Conservation (phyloP, 306 rosid genomes). For the Fagus sylvatica region DNA sequence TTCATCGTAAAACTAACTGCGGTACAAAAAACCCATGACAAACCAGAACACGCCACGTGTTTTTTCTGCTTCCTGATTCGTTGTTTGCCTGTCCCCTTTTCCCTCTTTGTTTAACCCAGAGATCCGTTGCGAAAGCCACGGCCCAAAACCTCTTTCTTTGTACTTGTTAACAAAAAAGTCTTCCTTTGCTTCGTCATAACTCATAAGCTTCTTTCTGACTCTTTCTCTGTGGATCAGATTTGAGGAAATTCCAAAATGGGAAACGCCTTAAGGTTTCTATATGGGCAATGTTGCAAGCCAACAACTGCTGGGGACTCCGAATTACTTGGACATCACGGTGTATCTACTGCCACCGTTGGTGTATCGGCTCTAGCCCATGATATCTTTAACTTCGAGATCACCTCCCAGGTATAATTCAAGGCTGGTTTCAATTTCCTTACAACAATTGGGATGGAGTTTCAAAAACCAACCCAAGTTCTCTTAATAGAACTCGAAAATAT, state of each 20-base stretch:
- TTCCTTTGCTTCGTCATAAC: background rate
- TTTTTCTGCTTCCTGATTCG: background rate
- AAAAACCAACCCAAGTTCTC: too few relatives aligned
- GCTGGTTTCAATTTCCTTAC: too few relatives aligned
- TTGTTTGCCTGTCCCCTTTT: background rate
- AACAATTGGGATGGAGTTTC: too few relatives aligned
- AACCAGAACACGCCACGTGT: conserved; percentile 13
- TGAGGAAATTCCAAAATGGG: conserved; percentile 45
- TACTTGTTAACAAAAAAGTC: background rate
- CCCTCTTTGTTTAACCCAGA: background rate
- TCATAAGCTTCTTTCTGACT: background rate
- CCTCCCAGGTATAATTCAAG: conserved; percentile 58
- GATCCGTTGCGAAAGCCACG: too few relatives aligned
- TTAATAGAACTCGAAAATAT: too few relatives aligned
- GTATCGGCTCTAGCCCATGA: conserved; percentile 75
- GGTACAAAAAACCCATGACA: too few relatives aligned
- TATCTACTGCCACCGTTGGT: conserved; percentile 54
- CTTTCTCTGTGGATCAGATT: background rate
- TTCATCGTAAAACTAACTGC: too few relatives aligned
- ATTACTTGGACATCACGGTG: conserved; percentile 50
- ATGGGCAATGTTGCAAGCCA: conserved; percentile 46
- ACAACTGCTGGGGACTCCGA: conserved; percentile 44
- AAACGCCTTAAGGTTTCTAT: conserved; percentile 59
- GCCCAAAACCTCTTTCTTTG: background rate
- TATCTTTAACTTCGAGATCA: conserved; percentile 71